These are phyloP conservation scores for Ogataea trehaloabstinens DNA, from an alignment of 805 yeast species.

Conservation along the genomic window DNA sequence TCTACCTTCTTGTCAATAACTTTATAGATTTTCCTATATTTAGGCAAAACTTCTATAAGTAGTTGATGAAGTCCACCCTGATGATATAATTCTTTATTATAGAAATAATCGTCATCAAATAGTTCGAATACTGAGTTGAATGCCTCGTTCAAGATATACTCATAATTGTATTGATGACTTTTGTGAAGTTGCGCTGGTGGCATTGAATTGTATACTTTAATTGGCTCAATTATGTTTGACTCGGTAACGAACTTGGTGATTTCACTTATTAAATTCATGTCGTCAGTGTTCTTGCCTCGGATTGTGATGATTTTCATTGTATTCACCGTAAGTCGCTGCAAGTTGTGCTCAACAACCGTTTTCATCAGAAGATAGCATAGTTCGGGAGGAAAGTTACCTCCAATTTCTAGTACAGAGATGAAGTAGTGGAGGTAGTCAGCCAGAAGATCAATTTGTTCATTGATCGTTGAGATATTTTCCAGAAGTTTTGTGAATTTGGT, in stretches of 20 bases:
- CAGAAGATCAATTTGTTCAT: conserved; percentile 14
- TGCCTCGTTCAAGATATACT: conserved; percentile 46
- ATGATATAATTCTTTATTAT: conserved; percentile 70
- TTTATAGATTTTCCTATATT: conserved; percentile 54
- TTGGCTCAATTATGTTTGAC: conserved; percentile 18
- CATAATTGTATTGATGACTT: conserved; percentile 23
- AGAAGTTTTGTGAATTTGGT: conserved; percentile 9
- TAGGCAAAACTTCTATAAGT: conserved; percentile 43
- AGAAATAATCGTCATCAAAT: conserved; percentile 72
- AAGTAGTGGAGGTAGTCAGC: conserved; percentile 19
- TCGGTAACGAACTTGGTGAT: conserved; percentile 28
- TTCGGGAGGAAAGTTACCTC: neutral
- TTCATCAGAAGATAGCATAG: neutral
- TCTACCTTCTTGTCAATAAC: conserved; percentile 64
- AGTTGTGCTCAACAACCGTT: conserved; percentile 11
- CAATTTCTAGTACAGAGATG: neutral
- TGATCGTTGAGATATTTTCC: conserved; percentile 2
- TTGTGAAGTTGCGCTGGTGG: conserved; percentile 24
- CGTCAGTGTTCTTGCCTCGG: conserved; percentile 23
- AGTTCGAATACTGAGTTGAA: conserved; percentile 71
- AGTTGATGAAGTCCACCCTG: conserved; percentile 42
- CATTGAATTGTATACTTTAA: conserved; percentile 13
- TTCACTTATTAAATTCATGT: conserved; percentile 14
- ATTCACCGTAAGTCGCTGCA: too few relatives aligned
- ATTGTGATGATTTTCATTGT: conserved; percentile 25